These are phyloP conservation scores for Arabidopsis hybrid DNA, from an alignment of 441 rosid genomes.

Conservation along the genomic window DNA sequence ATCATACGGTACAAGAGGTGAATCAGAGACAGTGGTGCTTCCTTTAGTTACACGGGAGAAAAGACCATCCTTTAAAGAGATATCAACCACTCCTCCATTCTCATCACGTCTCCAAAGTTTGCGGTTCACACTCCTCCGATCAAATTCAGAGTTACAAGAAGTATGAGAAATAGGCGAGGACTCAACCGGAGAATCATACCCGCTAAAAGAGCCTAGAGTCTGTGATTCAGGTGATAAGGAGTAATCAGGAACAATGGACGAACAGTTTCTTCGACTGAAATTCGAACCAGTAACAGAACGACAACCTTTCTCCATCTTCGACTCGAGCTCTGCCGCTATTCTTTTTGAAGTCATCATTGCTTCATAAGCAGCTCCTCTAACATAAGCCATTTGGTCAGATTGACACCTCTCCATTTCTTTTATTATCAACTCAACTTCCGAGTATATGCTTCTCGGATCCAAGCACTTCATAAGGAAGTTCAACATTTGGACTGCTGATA, in stretches of 20 bases:
- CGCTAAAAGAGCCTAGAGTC: conserved; percentile 69
- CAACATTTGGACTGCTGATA: conserved; percentile 93
- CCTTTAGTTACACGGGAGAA: conserved; percentile 54
- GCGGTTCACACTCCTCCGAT: conserved; percentile 69
- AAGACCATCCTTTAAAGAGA: conserved; percentile 87
- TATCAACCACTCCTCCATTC: conserved; percentile 68
- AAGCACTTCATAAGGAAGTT: conserved; percentile 88
- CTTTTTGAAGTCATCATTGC: conserved; percentile 82
- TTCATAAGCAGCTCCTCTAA: conserved; percentile 93
- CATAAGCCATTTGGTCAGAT: conserved; percentile 88
- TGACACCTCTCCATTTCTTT: conserved; percentile 89
- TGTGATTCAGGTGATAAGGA: conserved; percentile 85
- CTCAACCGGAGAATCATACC: conserved; percentile 71
- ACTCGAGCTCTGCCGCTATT: conserved; percentile 60
- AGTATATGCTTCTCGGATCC: conserved; percentile 78
- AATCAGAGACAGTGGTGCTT: conserved; percentile 42
- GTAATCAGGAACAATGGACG: conserved; percentile 44
- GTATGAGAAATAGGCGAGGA: conserved; percentile 65
- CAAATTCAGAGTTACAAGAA: conserved; percentile 55
- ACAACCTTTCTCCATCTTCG: conserved; percentile 63
- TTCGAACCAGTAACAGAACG: conserved; percentile 78
- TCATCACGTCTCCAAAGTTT: conserved; percentile 62
- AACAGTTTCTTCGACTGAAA: conserved; percentile 56
- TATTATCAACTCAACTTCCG: conserved; percentile 75
- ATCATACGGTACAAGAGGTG: conserved; percentile 56